phyloP scores from a whole-genome alignment of 371 early-diverging fungal genomes.

The Rhizomucor pusillus region DNA sequence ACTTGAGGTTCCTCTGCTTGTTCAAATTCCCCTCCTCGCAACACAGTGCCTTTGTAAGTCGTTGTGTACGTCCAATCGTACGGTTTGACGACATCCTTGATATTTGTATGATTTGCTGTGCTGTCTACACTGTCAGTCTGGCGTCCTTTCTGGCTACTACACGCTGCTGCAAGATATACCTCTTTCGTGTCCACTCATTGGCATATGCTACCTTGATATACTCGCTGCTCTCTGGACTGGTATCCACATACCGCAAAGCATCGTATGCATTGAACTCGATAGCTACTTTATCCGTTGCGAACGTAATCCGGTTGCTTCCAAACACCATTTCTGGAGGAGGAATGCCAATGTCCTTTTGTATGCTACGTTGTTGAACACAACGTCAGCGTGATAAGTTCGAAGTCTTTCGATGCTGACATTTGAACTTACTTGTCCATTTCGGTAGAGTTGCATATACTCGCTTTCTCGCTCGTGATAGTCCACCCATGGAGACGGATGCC shows the following conservation, averaged over 20 bases:
- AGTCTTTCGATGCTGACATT: not conserved
- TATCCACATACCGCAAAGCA: conserved; percentile 73
- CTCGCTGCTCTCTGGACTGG: conserved; percentile 56
- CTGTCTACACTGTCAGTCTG: conserved; percentile 14
- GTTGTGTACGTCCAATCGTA: conserved; percentile 96
- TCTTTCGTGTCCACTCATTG: conserved; percentile 78
- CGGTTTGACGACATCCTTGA: conserved; percentile 81
- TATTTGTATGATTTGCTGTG: conserved; percentile 62
- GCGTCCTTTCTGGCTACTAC: not conserved
- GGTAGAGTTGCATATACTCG: conserved; percentile 66
- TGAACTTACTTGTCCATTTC: conserved; percentile 67
- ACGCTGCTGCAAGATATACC: conserved; percentile 38
- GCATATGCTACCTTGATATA: conserved; percentile 82
- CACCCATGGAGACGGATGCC: conserved; percentile 63
- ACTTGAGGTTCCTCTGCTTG: conserved; percentile 41
- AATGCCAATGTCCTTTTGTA: conserved; percentile 62
- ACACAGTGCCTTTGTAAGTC: conserved; percentile 66
- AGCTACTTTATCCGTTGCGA: conserved; percentile 42
- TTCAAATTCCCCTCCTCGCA: conserved; percentile 13
- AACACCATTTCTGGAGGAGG: conserved; percentile 95
- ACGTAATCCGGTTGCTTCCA: conserved; percentile 72
- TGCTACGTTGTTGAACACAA: conserved; percentile 21
- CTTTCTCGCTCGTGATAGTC: conserved; percentile 65
- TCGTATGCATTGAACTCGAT: conserved; percentile 68
- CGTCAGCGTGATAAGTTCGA: not conserved